These are phyloP conservation scores for Parascedosporium putredinis DNA, from an alignment of 2,329 filamentous ascomycete genomes.

Conservation along the genomic window DNA sequence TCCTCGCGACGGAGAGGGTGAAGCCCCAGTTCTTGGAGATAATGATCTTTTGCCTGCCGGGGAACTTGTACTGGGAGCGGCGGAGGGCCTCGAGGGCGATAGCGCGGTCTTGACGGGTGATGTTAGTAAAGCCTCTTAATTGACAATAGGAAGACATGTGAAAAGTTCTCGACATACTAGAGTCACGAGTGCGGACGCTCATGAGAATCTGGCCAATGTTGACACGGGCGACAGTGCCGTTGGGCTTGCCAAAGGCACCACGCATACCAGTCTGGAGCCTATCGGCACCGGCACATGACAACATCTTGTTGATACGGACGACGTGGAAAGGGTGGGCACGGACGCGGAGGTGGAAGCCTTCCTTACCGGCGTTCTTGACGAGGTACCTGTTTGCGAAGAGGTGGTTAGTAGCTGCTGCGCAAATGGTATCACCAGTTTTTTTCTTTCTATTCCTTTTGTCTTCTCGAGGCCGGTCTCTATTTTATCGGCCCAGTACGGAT, in stretches of 20 bases:
- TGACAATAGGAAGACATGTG: not conserved
- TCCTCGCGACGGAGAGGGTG: constrained; percentile 95
- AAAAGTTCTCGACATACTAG: constrained; percentile 45
- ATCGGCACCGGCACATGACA: constrained; percentile 99
- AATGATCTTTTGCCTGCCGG: constrained; percentile 99
- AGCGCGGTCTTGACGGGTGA: constrained; percentile 57
- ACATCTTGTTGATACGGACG: constrained; percentile 99
- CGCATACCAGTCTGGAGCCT: constrained; percentile 99
- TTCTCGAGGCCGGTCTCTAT: no score
- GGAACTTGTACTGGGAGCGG: constrained; percentile 99
- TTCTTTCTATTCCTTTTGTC: no score
- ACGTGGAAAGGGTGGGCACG: constrained; percentile 99
- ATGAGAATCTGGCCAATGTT: constrained; percentile 99
- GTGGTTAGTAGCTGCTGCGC: no score
- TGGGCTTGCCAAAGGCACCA: constrained; percentile 99
- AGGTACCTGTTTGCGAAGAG: constrained; percentile 39
- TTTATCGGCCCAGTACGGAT: not conserved
- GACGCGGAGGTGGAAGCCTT: constrained; percentile 64
- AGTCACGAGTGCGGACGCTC: constrained; percentile 93
- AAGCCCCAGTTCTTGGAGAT: constrained; percentile 99
- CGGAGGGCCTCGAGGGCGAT: constrained; percentile 96
- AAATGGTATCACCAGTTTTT: no score
- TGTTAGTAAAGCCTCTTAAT: not conserved
- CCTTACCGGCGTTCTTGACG: constrained; percentile 62
- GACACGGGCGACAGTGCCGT: constrained; percentile 97